phyloP scores from a whole-genome alignment of 176 grass and related monocot species.

The Otatea glauca region DNA sequence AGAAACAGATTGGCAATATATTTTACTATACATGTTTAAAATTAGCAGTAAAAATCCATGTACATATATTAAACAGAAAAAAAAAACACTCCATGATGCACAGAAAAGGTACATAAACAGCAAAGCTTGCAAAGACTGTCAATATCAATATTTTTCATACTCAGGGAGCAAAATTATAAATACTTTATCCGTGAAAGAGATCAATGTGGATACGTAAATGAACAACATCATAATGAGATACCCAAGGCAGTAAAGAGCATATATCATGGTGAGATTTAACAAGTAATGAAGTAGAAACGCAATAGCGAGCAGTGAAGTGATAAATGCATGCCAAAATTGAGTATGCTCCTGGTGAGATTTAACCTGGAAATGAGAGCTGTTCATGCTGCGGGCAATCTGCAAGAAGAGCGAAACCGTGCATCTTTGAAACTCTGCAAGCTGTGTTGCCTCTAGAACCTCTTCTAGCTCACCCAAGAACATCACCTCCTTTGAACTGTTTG shows the following conservation, averaged over 20 bases:
- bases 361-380: conserved; percentile 95
- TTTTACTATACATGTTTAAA: background rate
- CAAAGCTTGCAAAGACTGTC: background rate
- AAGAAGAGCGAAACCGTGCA: conserved; percentile 85
- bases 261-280: background rate
- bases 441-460: conserved; percentile 92
- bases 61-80: background rate
- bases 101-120: conserved; percentile 1
- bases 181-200: conserved; percentile 21
- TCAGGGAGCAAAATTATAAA: background rate
- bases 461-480: conserved; percentile 98
- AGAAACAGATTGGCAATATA: background rate
- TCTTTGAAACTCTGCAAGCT: conserved; percentile 86
- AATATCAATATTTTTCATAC: background rate
- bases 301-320: conserved; percentile 22
- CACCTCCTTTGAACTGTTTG: conserved; percentile 98
- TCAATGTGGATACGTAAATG: conserved; percentile 2
- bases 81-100: background rate
- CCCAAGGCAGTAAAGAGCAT: conserved; percentile 4
- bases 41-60: conserved; percentile 13
- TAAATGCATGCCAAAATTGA: conserved; percentile 38
- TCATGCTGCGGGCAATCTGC: conserved; percentile 80
- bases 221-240: conserved; percentile 20
- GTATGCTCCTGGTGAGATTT: conserved; percentile 33
- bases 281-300: background rate